phyloP scores from a whole-genome alignment of 768 basidiomycete species.

The Mycena rosella region DNA sequence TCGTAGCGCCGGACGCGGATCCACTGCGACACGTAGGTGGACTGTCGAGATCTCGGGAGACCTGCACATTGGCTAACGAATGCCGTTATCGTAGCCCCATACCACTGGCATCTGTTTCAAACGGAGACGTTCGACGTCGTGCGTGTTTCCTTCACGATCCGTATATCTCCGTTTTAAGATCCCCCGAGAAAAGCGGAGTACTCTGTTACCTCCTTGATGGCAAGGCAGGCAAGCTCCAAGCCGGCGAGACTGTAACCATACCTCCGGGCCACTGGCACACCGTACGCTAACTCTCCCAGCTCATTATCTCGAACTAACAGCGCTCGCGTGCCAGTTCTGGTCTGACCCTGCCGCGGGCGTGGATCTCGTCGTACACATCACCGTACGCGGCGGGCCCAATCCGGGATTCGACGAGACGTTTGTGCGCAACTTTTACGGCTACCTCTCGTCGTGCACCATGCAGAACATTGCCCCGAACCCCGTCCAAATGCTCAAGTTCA shows the following conservation, averaged over 20 bases:
- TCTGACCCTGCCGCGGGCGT: slow-evolving; percentile 41
- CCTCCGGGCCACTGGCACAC: slow-evolving; percentile 42
- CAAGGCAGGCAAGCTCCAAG: slow-evolving; percentile 39
- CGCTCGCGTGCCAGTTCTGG: slow-evolving; percentile 37
- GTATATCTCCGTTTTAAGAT: neutral
- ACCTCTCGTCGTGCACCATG: slow-evolving; percentile 41
- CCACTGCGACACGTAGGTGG: slow-evolving; percentile 42
- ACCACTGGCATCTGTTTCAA: slow-evolving; percentile 46
- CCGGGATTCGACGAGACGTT: slow-evolving; percentile 45
- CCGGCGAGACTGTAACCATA: slow-evolving; percentile 41
- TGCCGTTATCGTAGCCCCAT: slow-evolving; percentile 36
- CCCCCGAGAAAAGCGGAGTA: slow-evolving; percentile 38
- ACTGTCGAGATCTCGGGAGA: neutral
- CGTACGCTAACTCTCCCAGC: slow-evolving; percentile 14
- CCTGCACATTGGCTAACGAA: neutral
- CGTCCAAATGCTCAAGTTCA: slow-evolving; percentile 45
- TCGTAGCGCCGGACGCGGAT: slow-evolving; percentile 39
- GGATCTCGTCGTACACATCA: slow-evolving; percentile 43
- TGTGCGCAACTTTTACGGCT: slow-evolving; percentile 44
- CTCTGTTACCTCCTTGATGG: slow-evolving; percentile 43
- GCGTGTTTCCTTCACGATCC: slow-evolving; percentile 8
- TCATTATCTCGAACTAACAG: neutral
- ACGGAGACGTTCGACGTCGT: slow-evolving; percentile 45
- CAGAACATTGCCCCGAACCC: slow-evolving; percentile 38
- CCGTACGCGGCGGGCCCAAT: slow-evolving; percentile 42